These are phyloP conservation scores for Microascus cirrosus DNA, from an alignment of 2,329 filamentous ascomycete genomes.

Conservation along the genomic window DNA sequence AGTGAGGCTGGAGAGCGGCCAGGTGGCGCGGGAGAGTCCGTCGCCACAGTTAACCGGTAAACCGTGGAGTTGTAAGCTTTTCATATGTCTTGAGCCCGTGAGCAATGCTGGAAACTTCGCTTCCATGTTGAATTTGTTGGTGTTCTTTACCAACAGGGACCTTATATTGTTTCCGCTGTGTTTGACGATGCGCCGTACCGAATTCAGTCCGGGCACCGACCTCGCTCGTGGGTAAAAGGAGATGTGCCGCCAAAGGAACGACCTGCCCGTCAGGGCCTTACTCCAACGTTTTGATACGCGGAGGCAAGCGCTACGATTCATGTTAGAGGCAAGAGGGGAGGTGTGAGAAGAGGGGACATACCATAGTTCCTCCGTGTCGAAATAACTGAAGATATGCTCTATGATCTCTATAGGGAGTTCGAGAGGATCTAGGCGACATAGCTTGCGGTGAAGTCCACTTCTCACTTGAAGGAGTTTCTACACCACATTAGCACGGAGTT, in stretches of 20 bases:
- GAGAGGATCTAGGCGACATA: constrained; percentile 3
- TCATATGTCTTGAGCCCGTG: not conserved
- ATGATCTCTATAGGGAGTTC: constrained; percentile 6
- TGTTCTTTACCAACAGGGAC: constrained; percentile 1
- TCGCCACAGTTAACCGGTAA: constrained; percentile 1
- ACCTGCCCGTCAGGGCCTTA: not conserved
- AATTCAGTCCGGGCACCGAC: not conserved
- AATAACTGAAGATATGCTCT: constrained; percentile 1
- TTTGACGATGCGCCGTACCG: constrained; percentile 2
- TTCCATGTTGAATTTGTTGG: constrained; percentile 4
- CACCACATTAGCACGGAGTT: not conserved
- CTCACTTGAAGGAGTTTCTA: constrained; percentile 7
- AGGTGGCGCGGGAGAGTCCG: not conserved
- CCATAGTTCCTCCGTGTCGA: constrained; percentile 1
- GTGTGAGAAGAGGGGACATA: not conserved
- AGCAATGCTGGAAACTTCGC: constrained; percentile 2
- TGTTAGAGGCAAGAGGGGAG: not conserved
- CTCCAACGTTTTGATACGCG: constrained; percentile 3
- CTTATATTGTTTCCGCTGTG: constrained; percentile 1
- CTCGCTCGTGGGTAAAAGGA: not conserved
- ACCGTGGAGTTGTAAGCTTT: not conserved
- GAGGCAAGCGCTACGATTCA: not conserved
- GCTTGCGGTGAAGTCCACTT: constrained; percentile 2
- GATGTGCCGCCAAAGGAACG: not conserved
- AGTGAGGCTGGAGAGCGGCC: constrained; percentile 1